These are phyloP conservation scores for Didymella glomerata DNA, from an alignment of 2,329 filamentous ascomycete species.

Conservation along the genomic window DNA sequence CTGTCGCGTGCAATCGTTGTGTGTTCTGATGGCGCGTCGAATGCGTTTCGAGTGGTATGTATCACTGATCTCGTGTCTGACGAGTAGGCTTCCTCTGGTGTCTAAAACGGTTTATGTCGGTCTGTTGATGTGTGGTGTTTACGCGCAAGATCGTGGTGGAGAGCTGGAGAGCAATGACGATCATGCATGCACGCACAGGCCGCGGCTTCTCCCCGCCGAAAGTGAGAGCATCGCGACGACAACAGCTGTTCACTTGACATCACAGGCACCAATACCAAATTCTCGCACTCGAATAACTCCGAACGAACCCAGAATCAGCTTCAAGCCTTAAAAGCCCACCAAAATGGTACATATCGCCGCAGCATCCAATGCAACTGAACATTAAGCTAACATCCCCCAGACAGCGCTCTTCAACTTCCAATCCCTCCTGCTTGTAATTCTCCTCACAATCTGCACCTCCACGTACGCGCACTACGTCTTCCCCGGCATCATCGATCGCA, in stretches of 20 bases:
- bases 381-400: conserved; percentile 57
- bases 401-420: conserved; percentile 99
- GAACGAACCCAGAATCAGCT: background rate
- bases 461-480: conserved; percentile 92
- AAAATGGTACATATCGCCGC: conserved; percentile 25
- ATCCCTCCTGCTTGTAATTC: conserved; percentile 90
- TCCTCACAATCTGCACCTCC: conserved; percentile 95
- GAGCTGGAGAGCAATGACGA: conserved; percentile 21
- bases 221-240: conserved; percentile 15
- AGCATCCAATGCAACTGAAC: background rate
- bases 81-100: background rate
- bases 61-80: background rate
- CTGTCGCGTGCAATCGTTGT: background rate
- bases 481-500: conserved; percentile 87
- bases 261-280: background rate
- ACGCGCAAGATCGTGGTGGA: conserved; percentile 3
- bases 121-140: conserved; percentile 7
- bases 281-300: background rate
- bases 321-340: background rate
- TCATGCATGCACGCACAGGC: conserved; percentile 24
- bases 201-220: conserved; percentile 21
- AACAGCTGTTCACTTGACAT: conserved; percentile 18
- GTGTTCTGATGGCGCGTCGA: background rate
- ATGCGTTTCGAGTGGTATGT: background rate
- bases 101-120: background rate